phyloP scores from a whole-genome alignment of 768 basidiomycete species.

The Termitomyces sp. region DNA sequence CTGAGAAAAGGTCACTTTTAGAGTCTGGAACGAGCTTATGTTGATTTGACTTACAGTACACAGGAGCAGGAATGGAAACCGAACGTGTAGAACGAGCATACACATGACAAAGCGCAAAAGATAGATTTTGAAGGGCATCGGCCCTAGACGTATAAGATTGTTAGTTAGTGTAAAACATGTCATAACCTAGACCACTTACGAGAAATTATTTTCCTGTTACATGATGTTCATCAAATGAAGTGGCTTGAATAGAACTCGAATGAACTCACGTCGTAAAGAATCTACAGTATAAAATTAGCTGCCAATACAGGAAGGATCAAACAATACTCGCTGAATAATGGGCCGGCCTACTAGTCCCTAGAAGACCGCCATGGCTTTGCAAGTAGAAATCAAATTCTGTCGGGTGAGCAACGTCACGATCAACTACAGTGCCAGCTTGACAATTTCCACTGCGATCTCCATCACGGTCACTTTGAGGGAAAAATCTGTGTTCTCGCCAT shows the following conservation, averaged over 20 bases:
- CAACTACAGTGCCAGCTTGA: slow-evolving; percentile 74
- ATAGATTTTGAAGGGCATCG: slow-evolving; percentile 57
- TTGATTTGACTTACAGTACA: slow-evolving; percentile 54
- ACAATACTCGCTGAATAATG: slow-evolving; percentile 36
- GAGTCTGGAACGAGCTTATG: neutral
- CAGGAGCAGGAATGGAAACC: slow-evolving; percentile 78
- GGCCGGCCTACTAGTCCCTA: slow-evolving; percentile 61
- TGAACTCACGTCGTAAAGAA: slow-evolving; percentile 35
- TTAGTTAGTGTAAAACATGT: neutral
- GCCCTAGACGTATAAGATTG: slow-evolving; percentile 26
- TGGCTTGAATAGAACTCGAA: neutral
- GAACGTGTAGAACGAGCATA: slow-evolving; percentile 75
- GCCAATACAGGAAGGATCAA: neutral
- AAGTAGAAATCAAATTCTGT: slow-evolving; percentile 78
- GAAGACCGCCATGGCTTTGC: slow-evolving; percentile 69
- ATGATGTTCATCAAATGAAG: neutral
- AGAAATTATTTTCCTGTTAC: slow-evolving; percentile 61
- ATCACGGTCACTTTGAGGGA: slow-evolving; percentile 30
- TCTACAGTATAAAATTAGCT: slow-evolving; percentile 17
- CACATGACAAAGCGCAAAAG: slow-evolving; percentile 54
- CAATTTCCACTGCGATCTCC: slow-evolving; percentile 70
- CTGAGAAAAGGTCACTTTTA: slow-evolving; percentile 1
- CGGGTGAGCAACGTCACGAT: slow-evolving; percentile 63
- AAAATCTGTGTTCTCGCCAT: slow-evolving; percentile 25
- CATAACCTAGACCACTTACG: slow-evolving; percentile 25